Conservation (phyloP, 805 yeast genomes). For the Pachysolen tannophilus region DNA sequence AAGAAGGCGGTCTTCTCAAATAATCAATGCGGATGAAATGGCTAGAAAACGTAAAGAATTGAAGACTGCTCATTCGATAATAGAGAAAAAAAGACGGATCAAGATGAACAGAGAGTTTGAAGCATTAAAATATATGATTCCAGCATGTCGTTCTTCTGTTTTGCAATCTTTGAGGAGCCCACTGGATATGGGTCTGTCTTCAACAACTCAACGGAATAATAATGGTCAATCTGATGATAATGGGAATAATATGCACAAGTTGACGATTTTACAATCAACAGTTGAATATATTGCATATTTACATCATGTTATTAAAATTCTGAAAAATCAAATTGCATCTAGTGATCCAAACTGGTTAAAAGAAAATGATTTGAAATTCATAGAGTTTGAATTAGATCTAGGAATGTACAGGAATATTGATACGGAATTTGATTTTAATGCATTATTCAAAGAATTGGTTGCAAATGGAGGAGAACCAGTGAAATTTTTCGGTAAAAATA, state of each 20-base stretch:
- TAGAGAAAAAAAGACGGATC: slow-evolving; percentile 70
- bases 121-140: slow-evolving; percentile 67
- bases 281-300: slow-evolving; percentile 73
- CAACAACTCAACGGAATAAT: neutral
- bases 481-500: too few relatives aligned
- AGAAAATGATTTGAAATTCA: slow-evolving; percentile 37
- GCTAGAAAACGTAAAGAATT: slow-evolving; percentile 39
- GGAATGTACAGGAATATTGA: slow-evolving; percentile 54
- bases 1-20: slow-evolving; percentile 20
- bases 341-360: slow-evolving; percentile 20
- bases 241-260: slow-evolving; percentile 52
- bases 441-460: slow-evolving; percentile 21
- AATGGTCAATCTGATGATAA: slow-evolving; percentile 5
- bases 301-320: slow-evolving; percentile 48
- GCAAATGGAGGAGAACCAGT: slow-evolving; percentile 22
- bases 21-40: slow-evolving; percentile 20
- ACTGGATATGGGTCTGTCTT: slow-evolving; percentile 12
- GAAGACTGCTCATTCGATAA: slow-evolving; percentile 62
- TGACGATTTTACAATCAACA: slow-evolving; percentile 73
- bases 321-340: slow-evolving; percentile 30
- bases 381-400: slow-evolving; percentile 48
- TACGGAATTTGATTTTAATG: slow-evolving; percentile 43
- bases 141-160: slow-evolving; percentile 59
- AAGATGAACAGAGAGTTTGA: slow-evolving; percentile 81
- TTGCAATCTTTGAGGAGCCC: slow-evolving; percentile 14